Conservation (phyloP, 148 eudicot genomes). For the Arbutus unedo region DNA sequence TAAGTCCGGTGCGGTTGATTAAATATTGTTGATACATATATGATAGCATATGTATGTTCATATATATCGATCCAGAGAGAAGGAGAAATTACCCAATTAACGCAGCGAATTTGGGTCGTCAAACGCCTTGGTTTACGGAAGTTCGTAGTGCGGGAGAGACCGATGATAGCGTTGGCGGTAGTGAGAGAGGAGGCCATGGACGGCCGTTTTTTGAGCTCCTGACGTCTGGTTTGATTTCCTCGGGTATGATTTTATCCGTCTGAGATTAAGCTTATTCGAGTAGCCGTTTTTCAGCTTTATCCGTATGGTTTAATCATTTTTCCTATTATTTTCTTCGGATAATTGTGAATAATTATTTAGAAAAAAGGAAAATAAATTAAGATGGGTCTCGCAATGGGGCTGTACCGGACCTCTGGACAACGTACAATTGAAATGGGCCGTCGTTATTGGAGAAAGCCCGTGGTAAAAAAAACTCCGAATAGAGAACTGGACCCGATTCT, state of each 20-base stretch:
- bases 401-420: too few relatives aligned
- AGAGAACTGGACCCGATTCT: too few relatives aligned
- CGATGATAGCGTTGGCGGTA: constrained; percentile 8
- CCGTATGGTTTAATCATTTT: too few relatives aligned
- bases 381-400: too few relatives aligned
- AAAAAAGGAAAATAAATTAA: too few relatives aligned
- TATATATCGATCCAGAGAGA: neutral
- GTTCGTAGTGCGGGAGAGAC: constrained; percentile 6
- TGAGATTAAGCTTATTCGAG: too few relatives aligned
- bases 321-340: too few relatives aligned
- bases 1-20: neutral
- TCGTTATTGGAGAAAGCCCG: too few relatives aligned
- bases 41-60: neutral
- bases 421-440: too few relatives aligned
- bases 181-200: constrained; percentile 26
- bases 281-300: too few relatives aligned
- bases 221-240: neutral
- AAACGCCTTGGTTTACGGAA: constrained; percentile 19
- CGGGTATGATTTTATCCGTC: neutral
- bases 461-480: too few relatives aligned
- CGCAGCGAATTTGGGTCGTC: constrained; percentile 52
- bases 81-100: constrained; percentile 57
- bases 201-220: neutral
- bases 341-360: too few relatives aligned
- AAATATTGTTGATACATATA: neutral